phyloP scores from a whole-genome alignment of 2,329 filamentous ascomycete species.

The Rhynchosporium agropyri region DNA sequence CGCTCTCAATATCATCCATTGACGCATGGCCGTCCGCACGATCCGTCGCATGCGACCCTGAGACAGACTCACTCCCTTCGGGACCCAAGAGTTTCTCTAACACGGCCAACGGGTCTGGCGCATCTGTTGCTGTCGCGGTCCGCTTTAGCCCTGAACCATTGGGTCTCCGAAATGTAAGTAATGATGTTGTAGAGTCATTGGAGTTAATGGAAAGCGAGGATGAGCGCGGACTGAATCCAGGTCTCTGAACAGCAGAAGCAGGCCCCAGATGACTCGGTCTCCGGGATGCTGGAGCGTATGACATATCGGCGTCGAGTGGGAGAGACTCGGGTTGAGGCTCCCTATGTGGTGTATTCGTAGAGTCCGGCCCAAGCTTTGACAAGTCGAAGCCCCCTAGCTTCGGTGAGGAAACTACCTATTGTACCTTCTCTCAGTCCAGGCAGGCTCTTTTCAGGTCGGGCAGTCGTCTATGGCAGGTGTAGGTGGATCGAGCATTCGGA shows the following conservation, averaged over 20 bases:
- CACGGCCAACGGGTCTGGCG: constrained; percentile 71
- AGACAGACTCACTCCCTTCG: constrained; percentile 32
- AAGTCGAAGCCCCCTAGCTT: not conserved
- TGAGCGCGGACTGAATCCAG: constrained; percentile 68
- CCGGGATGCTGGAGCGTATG: constrained; percentile 71
- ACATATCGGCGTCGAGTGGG: constrained; percentile 63
- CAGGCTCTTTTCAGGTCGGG: not conserved
- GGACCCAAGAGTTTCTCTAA: constrained; percentile 51
- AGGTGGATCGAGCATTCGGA: not conserved
- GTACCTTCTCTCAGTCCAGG: not conserved
- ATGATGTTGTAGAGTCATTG: constrained; percentile 75
- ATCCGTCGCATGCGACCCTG: constrained; percentile 13
- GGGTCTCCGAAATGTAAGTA: constrained; percentile 65
- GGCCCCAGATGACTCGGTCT: constrained; percentile 70
- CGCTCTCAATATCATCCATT: constrained; percentile 57
- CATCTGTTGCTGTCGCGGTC: constrained; percentile 53
- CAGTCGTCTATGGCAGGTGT: not conserved
- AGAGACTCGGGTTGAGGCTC: not conserved
- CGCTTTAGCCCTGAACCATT: constrained; percentile 72
- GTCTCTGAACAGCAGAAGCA: constrained; percentile 67
- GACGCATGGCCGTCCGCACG: constrained; percentile 22
- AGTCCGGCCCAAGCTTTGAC: not conserved
- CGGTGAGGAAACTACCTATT: not conserved
- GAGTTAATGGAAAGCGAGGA: constrained; percentile 80
- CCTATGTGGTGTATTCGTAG: not conserved